phyloP scores from a whole-genome alignment of 768 basidiomycete species.

The Russula foetens region DNA sequence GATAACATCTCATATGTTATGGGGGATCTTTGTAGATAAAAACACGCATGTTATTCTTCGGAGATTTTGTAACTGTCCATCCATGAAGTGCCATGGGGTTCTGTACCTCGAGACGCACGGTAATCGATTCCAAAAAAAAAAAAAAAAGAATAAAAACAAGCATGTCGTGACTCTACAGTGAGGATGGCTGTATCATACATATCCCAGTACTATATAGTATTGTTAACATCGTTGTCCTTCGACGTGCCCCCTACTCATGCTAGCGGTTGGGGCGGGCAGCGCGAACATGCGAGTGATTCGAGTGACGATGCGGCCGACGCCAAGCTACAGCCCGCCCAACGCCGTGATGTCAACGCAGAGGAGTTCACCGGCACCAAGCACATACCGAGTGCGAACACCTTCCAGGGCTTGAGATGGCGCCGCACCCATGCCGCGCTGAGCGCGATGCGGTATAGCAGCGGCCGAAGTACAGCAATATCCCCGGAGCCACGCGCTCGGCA shows the following conservation, averaged over 20 bases:
- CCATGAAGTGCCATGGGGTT: too few relatives aligned
- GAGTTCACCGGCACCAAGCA: slow-evolving; percentile 61
- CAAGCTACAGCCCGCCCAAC: slow-evolving; percentile 53
- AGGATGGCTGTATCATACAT: too few relatives aligned
- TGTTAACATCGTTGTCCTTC: background rate
- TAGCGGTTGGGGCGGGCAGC: background rate
- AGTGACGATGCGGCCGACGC: slow-evolving; percentile 37
- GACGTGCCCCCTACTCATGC: background rate
- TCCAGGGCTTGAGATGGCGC: slow-evolving; percentile 97
- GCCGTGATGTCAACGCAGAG: slow-evolving; percentile 64
- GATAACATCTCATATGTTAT: too few relatives aligned
- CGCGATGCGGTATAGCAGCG: slow-evolving; percentile 60
- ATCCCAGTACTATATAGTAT: too few relatives aligned
- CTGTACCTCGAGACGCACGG: too few relatives aligned
- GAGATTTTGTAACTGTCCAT: too few relatives aligned
- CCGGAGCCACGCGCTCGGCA: slow-evolving; percentile 21
- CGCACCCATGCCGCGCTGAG: slow-evolving; percentile 66
- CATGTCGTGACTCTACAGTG: too few relatives aligned
- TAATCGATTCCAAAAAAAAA: too few relatives aligned
- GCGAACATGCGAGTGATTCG: slow-evolving; percentile 24
- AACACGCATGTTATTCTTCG: too few relatives aligned
- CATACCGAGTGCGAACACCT: slow-evolving; percentile 96
- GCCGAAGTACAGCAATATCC: slow-evolving; percentile 63
- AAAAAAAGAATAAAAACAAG: too few relatives aligned
- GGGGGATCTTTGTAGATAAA: too few relatives aligned